Evolutionary conservation across 2,329 filamentous ascomycete species (phyloP), one percentile per base, ranked within the genome.

Genomic region (Lecanoromycetidae sp.): DNA sequence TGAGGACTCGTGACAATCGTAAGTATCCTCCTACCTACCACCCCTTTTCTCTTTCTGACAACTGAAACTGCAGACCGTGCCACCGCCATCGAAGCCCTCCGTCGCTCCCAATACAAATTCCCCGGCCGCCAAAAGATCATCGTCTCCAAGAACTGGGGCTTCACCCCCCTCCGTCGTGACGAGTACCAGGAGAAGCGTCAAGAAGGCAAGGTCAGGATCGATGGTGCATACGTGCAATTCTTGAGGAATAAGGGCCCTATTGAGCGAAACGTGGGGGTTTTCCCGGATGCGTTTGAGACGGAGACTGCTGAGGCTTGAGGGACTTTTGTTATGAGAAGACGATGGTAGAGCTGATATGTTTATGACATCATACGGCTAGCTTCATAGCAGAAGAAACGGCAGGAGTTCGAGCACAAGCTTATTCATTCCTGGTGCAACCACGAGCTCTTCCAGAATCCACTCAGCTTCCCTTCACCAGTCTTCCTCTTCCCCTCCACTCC

Each of bases 81-180:
- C 61, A 80, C 82, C 65, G 91, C 91, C 69, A 87, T 98, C 65
- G 91, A 98, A 83, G 91, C 91, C 67, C 86, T 98, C 70, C 90
- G 93, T 70, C 87, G 91, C 71, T 93, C 87, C 59, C 91, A 95
- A 83, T 95, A 96, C 87, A 98, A 96, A 84, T 98, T 98, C 86
- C 91, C 91, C 60, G 91, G 91, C 72, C 90, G 91, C 75, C 91
- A 98, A 81, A 98, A 98, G 87, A 96, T 98, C 77, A 95, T 98
- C 66, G 83, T 96, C 75, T 93, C 85, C 79, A 98, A 96, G 87
- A 98, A 98, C 82, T 98, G 91, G 91, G 91, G 91, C 62, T 98
- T 98, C 85, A 98, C 91, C 56, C 88, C 88, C 67, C 86, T 98
- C 64, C 84, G 87, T 66, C 88, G 91, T 63, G 91, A 96, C 62